Base-by-base conservation (phyloP, 345 rosid species). In the Capsella bursapastoris region DNA sequence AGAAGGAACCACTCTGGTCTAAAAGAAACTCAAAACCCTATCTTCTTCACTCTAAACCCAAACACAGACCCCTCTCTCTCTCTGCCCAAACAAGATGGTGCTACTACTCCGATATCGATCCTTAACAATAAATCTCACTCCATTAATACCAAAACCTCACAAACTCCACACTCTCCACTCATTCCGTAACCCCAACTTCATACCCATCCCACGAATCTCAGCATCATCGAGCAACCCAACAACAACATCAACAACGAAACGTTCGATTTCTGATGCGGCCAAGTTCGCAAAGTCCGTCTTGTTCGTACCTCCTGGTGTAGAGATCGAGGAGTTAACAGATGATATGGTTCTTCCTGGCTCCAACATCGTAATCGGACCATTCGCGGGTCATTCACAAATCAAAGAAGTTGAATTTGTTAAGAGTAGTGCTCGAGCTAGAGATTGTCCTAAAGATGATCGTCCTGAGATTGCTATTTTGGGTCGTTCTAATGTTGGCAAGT, bases 401-500 rank as follows among this genome's bases (percentile, higher is more conserved):
- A 94, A 86, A 83, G 89, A 90, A 64, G 96, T 91, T 45, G 91
- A 83, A 71, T 94, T 94, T 67, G 90, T 94, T 28, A 91, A 91
- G 79, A 94, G 97, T 72, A 94, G 98, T 29, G 78, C 83, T 58
- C 84, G 87, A 77, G 96, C 93, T 55, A 89, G 88, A 82, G 97
- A 94, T 80, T 94, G 97, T 66, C 98, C 96, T 31, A 84, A 73
- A 76, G 95, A 88, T 58, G 89, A 82, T 37, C 82, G 79, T 61
- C 98, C 98, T 5, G 97, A 91, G 82, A 91, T 94, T 43, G 97
- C 96, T 3, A 88, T 94, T 44, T 48, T 94, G 67, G 97, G 96
- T 52, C 88, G 98, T 22, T 94, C 98, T 45, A 94, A 90, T 81
- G 98, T 94, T 45, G 98, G 97, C 51, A 94, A 94, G 82, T 94